Conservation (phyloP, 169 alveolate genomes). For the Plasmodium malariae region DNA sequence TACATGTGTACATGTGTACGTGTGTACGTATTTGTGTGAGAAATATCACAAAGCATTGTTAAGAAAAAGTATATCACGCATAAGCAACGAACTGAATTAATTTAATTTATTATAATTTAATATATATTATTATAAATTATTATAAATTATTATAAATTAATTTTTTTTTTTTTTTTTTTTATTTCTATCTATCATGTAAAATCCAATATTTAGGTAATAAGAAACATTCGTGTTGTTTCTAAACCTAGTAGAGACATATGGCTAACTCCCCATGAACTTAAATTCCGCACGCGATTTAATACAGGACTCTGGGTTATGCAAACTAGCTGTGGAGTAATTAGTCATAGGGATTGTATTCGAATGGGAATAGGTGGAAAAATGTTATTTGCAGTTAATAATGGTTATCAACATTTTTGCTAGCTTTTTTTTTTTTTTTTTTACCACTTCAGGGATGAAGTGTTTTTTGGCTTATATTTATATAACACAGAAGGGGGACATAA, state of each 20-base stretch:
- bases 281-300: constrained; percentile 90
- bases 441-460: neutral
- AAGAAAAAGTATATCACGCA: too few relatives aligned
- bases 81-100: too few relatives aligned
- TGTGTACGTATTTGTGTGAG: too few relatives aligned
- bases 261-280: constrained; percentile 92
- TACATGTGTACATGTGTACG: neutral
- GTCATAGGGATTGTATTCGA: constrained; percentile 91
- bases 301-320: constrained; percentile 92
- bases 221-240: constrained; percentile 91
- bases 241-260: constrained; percentile 93
- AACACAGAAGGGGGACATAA: neutral
- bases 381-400: constrained; percentile 91
- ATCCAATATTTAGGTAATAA: constrained; percentile 87
- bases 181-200: too few relatives aligned
- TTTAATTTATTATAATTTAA: too few relatives aligned
- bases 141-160: too few relatives aligned
- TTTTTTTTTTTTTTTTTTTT: too few relatives aligned
- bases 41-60: too few relatives aligned
- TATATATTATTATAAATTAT: too few relatives aligned
- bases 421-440: constrained; percentile 19
- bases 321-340: constrained; percentile 89
- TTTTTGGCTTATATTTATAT: constrained; percentile 5
- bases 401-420: constrained; percentile 90
- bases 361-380: constrained; percentile 94